These are phyloP conservation scores for Pinus taeda DNA, from an alignment of 75 land plant genomes.

Conservation along the genomic window DNA sequence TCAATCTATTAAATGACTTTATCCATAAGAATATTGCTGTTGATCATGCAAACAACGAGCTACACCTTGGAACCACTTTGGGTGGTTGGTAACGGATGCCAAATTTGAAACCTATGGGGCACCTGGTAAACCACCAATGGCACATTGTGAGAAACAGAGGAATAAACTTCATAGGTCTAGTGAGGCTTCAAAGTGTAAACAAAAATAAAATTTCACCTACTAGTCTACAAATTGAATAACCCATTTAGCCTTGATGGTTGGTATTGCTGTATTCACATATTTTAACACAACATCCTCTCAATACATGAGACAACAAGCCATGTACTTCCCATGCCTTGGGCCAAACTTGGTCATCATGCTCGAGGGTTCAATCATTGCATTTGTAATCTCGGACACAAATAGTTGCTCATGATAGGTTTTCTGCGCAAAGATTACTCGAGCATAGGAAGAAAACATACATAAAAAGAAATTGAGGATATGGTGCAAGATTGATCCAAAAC, in stretches of 20 bases:
- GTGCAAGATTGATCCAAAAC: slow-evolving; percentile 69
- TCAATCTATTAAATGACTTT: too few relatives aligned
- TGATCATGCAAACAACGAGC: too few relatives aligned
- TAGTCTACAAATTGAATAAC: slow-evolving; percentile 60
- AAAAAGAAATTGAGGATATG: slow-evolving; percentile 64
- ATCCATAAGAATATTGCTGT: too few relatives aligned
- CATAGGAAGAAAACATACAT: slow-evolving; percentile 76
- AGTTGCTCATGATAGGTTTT: slow-evolving; percentile 66
- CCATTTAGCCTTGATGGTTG: slow-evolving; percentile 66
- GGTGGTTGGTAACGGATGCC: too few relatives aligned
- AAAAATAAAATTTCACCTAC: slow-evolving; percentile 11
- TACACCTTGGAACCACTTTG: too few relatives aligned
- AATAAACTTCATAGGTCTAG: slow-evolving; percentile 11
- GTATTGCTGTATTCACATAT: slow-evolving; percentile 65
- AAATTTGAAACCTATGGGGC: slow-evolving; percentile 54
- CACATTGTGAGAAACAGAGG: neutral
- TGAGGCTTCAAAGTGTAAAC: slow-evolving; percentile 8
- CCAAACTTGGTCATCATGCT: slow-evolving; percentile 77
- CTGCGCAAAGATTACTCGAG: slow-evolving; percentile 42
- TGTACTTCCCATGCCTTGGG: slow-evolving; percentile 51
- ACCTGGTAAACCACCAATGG: too few relatives aligned
- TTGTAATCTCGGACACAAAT: slow-evolving; percentile 68
- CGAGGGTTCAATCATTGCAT: slow-evolving; percentile 42
- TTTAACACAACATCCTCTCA: slow-evolving; percentile 57
- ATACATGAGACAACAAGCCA: slow-evolving; percentile 64